Evolutionary conservation across 1,284 basidiomycete species (phyloP).

Genomic region (Mycena citricolor): DNA sequence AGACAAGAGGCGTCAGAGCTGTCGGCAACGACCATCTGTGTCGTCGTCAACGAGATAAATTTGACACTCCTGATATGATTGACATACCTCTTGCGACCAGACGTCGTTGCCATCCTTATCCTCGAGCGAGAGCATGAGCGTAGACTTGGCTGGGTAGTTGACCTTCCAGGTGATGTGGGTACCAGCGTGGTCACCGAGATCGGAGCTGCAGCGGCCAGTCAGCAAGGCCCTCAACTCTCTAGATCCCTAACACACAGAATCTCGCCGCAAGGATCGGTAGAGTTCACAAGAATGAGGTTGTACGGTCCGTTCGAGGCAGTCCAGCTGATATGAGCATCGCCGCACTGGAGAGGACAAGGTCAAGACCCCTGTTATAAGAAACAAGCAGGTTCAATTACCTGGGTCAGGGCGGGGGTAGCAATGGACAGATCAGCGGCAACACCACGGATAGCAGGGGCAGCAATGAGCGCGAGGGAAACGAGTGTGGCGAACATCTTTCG

Average conservation of each 20-base stretch:
- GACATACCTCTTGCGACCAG: constrained; percentile 62
- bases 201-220: constrained; percentile 33
- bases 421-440: constrained; percentile 56
- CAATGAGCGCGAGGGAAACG: constrained; percentile 69
- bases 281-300: constrained; percentile 56
- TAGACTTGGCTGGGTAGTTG: constrained; percentile 46
- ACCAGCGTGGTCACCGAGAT: constrained; percentile 55
- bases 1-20: constrained; percentile 54
- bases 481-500: constrained; percentile 72
- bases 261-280: constrained; percentile 54
- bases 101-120: constrained; percentile 57
- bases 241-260: constrained; percentile 40
- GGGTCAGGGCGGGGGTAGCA: constrained; percentile 48
- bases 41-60: constrained; percentile 3
- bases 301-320: constrained; percentile 47
- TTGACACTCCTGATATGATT: neutral
- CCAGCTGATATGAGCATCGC: constrained; percentile 54
- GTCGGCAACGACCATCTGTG: constrained; percentile 53
- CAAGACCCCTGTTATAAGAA: constrained; percentile 5
- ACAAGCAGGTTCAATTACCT: constrained; percentile 41
- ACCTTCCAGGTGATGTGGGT: constrained; percentile 49
- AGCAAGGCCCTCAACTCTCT: constrained; percentile 1
- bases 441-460: constrained; percentile 49
- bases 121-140: constrained; percentile 54
- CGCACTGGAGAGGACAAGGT: constrained; percentile 51